Evolutionary conservation across 495 filamentous ascomycete species (phyloP), one percentile per base, ranked within the genome.

Genomic region (Umbilicaria muhlenbergii): DNA sequence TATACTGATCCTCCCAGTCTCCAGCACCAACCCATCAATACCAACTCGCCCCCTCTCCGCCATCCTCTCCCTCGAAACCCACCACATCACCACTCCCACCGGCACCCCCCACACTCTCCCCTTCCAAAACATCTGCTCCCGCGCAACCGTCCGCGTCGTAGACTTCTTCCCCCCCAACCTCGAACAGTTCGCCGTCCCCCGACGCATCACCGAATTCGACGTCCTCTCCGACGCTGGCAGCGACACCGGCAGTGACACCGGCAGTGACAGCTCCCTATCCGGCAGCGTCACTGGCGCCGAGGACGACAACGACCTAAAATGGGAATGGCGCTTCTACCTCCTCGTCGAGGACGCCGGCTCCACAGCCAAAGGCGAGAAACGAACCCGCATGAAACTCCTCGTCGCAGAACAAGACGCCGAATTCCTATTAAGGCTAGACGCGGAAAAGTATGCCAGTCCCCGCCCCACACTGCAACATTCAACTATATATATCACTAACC

Each of bases 251-350:
- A 62, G 55, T 5, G 58, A 59, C 24, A 40, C 38, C 5, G 56
- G 61, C n/a, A 54, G 48, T 4, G 56, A 62, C n/a, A 54, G 48
- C 44, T 59, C 59, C 32, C 43, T 51, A 32, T 43, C 42, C 17
- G 46, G 42, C 8, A 42, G 44, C 15, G 47, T 46, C 34, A 32
- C 51, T n/a, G 16, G 41, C 34, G 42, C 42, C 12, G 45, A 48
- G 11, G 50, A 49, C 41, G 47, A 49, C 11, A 14, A 40, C 12
- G 46, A 54, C 1, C 14, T 18, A 13, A 52, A 55, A 21, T 91
- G 83, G 83, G 74, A 84, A 54, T 92, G 86, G 86, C 72, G 75
- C 18, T 92, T 93, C 51, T 70, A 67, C 31, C 65, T 93, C 34
- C 64, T 79, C 8, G 73, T 93, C 12, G 78, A 87, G 57, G 76